Percentiles rank a stretch among this genome's conserved stretches.
Conservation (phyloP, 192 early-diverging fungal species). For the Neocallimastix lanati region DNA sequence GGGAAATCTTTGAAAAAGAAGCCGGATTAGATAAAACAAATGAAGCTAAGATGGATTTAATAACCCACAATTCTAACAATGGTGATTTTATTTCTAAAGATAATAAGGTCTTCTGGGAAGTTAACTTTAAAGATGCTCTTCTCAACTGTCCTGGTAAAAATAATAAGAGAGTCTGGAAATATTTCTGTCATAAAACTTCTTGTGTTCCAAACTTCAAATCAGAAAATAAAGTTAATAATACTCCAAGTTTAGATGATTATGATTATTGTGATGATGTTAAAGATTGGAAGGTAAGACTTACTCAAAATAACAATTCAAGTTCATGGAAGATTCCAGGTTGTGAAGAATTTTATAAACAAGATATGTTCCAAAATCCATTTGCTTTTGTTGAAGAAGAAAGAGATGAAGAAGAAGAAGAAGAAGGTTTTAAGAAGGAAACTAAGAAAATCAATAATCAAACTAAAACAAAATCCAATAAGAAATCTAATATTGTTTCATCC, state of each 20-base stretch:
- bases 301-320: not conserved
- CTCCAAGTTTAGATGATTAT: not conserved
- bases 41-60: not conserved
- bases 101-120: not conserved
- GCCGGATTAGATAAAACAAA: not conserved
- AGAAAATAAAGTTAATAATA: not conserved
- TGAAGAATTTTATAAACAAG: not conserved
- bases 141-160: not conserved
- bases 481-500: not conserved
- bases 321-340: not conserved
- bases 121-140: not conserved
- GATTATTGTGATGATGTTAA: not conserved
- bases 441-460: not conserved
- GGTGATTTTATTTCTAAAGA: not conserved
- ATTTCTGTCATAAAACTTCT: not conserved
- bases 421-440: not conserved
- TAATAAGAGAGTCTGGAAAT: not conserved
- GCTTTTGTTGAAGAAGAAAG: not conserved
- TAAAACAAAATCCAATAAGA: not conserved
- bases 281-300: not conserved
- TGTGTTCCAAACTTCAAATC: not conserved
- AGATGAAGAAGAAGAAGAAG: not conserved
- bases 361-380: not conserved
- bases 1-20: not conserved
- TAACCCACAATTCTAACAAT: not conserved